Conservation (phyloP, 495 filamentous ascomycete species). For the Aspergillus sparsus region DNA sequence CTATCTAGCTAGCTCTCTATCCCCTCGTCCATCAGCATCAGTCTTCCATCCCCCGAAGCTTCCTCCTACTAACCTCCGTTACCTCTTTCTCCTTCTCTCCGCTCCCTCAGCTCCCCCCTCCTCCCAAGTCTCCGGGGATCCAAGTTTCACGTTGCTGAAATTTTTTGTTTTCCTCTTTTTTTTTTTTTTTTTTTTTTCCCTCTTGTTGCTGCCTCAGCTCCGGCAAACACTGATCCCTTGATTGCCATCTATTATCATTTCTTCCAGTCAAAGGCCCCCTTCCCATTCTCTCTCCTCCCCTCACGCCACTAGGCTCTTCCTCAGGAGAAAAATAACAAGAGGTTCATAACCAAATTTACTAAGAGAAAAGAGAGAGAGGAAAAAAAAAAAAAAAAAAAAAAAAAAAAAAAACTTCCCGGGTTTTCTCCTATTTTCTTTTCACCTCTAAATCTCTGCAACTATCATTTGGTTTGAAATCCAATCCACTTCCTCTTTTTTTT, state of each 20-base stretch:
- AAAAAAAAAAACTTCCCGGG: no score
- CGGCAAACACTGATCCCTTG: constrained; percentile 21
- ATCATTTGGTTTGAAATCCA: constrained; percentile 6
- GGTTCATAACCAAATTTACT: no score
- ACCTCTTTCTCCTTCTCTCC: not conserved
- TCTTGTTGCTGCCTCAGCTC: constrained; percentile 1
- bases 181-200: constrained; percentile 8
- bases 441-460: not conserved
- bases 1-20: not conserved
- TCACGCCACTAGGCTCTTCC: constrained; percentile 18
- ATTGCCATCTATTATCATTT: constrained; percentile 11
- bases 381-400: no score
- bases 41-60: not conserved
- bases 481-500: constrained; percentile 8
- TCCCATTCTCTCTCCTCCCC: constrained; percentile 13
- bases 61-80: not conserved
- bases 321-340: constrained; percentile 9
- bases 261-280: not conserved
- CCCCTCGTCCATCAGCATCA: not conserved
- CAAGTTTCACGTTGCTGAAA: not conserved
- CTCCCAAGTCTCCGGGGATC: not conserved
- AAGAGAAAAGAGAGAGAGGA: no score
- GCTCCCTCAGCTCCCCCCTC: not conserved
- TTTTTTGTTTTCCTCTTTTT: constrained; percentile 3
- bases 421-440: not conserved